phyloP scores from a whole-genome alignment of 495 filamentous ascomycete species.

The Lasiosphaeriaceae sp. region DNA sequence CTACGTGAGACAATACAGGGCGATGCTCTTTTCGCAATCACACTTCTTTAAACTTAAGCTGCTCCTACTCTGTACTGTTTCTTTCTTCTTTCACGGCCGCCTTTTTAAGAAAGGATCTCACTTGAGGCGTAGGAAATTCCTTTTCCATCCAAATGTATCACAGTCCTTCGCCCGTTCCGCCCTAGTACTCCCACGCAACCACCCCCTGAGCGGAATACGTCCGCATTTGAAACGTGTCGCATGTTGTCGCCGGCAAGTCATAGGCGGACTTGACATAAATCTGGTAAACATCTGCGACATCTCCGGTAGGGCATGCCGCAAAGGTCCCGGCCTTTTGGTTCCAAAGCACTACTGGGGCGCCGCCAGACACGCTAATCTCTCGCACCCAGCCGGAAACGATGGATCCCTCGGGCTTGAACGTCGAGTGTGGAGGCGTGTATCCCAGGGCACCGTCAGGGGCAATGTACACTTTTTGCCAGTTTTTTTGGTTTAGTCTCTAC shows the following conservation, averaged over 20 bases:
- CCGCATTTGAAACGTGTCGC: neutral
- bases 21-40: too few relatives aligned
- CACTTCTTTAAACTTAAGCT: too few relatives aligned
- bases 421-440: neutral
- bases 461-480: neutral
- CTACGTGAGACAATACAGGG: too few relatives aligned
- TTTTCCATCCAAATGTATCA: too few relatives aligned
- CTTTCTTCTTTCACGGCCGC: too few relatives aligned
- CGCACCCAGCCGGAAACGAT: neutral
- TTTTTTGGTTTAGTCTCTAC: too few relatives aligned
- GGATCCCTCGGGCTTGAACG: neutral
- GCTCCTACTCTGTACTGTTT: too few relatives aligned
- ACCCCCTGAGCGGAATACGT: neutral
- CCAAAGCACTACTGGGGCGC: neutral
- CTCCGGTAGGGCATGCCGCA: neutral
- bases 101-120: too few relatives aligned
- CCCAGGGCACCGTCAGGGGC: neutral
- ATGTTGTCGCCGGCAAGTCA: neutral
- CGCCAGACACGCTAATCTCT: neutral
- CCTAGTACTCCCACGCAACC: slow-evolving; percentile 1
- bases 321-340: neutral
- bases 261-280: neutral
- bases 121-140: too few relatives aligned
- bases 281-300: neutral
- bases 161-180: too few relatives aligned